Evolutionary conservation across 768 basidiomycete species (phyloP), one percentile per base, ranked within the genome.

Genomic region (Phanerochaete sordida): DNA sequence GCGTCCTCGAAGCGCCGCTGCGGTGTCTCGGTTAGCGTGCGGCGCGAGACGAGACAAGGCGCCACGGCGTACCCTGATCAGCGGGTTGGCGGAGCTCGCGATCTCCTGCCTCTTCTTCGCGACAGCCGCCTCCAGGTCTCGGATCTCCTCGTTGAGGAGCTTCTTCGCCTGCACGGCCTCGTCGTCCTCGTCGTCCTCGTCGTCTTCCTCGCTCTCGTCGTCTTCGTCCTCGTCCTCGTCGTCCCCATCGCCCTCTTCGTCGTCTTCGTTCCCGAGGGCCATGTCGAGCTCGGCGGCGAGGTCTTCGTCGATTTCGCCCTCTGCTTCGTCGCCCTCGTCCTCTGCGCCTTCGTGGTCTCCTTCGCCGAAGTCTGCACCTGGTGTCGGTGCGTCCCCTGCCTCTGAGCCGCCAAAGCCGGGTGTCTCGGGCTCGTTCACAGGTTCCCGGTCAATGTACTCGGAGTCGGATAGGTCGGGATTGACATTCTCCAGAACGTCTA

Each of bases 1-100:
- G 91, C 89, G 70, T 96, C 95, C 71, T 95, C 93, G 73, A 96
- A 95, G 35, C 94, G 94, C 83, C 89, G 90, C 89, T 95, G 66
- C 19, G 24, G 8, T 30, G 46, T 23, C 39, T 27, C 21, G 24
- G 39, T 19, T 43, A 57, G 27, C 13, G 56, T 1, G 6, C 31
- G 4, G 12, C 23, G 30, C 3, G 27, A 24, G 1, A 26, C 8
- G 13, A 54, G 31, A 13, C 27, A 4, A 27, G 35, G 51, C 28
- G 12, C 1, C 4, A 33, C 27, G 6, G 66, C 75, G 33, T 62
- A 91, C 93, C 79, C 85, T 87, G 70, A 97, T 93, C 58, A 96
- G 82, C 37, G 91, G 89, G 72, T 97, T 97, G 2, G 85, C 84
- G 21, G 91, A 90, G 65, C 86, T 88, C 2, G 88, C 82, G 62